Percentiles rank a stretch among this genome's conserved stretches.
phyloP scores from a whole-genome alignment of 1,284 basidiomycete genomes.

The Boletus subluridellus region DNA sequence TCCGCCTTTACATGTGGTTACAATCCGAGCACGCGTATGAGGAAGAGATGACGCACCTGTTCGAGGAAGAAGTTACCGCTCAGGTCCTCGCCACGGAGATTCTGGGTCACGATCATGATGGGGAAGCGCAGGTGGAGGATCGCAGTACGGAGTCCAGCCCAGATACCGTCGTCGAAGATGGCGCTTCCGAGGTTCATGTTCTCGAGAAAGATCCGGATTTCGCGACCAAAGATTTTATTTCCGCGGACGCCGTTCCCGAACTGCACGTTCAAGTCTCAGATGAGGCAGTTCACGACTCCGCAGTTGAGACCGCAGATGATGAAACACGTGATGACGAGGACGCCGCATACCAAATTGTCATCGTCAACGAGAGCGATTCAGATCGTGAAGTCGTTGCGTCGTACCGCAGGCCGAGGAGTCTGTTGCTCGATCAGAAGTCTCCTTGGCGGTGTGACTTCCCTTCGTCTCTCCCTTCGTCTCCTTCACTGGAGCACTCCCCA shows the following conservation, averaged over 20 bases:
- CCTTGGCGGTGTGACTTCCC: slow-evolving; percentile 3
- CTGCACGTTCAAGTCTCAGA: neutral
- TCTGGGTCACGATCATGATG: slow-evolving; percentile 2
- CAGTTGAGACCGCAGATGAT: neutral
- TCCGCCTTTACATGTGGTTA: slow-evolving; percentile 25
- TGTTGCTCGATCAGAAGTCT: slow-evolving; percentile 6
- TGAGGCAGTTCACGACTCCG: neutral
- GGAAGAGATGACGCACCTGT: slow-evolving; percentile 24
- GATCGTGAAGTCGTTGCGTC: neutral
- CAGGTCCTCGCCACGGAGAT: slow-evolving; percentile 21
- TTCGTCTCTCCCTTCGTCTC: slow-evolving; percentile 2
- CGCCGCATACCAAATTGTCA: slow-evolving; percentile 1
- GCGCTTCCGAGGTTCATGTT: slow-evolving; percentile 9
- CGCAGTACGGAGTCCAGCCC: neutral
- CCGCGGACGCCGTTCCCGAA: neutral
- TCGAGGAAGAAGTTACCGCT: slow-evolving; percentile 23
- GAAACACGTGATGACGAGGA: neutral
- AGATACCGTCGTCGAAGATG: slow-evolving; percentile 21
- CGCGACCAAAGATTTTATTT: neutral
- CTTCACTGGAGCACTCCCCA: slow-evolving; percentile 2
- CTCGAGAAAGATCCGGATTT: slow-evolving; percentile 9
- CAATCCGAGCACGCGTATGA: slow-evolving; percentile 24
- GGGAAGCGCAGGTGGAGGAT: neutral
- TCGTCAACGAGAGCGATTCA: slow-evolving; percentile 1
- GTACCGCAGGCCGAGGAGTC: slow-evolving; percentile 6